Evolutionary conservation across 352 stramenopile species (phyloP), one percentile per base, ranked within the genome.

Genomic region (Phytophthora citricola): DNA sequence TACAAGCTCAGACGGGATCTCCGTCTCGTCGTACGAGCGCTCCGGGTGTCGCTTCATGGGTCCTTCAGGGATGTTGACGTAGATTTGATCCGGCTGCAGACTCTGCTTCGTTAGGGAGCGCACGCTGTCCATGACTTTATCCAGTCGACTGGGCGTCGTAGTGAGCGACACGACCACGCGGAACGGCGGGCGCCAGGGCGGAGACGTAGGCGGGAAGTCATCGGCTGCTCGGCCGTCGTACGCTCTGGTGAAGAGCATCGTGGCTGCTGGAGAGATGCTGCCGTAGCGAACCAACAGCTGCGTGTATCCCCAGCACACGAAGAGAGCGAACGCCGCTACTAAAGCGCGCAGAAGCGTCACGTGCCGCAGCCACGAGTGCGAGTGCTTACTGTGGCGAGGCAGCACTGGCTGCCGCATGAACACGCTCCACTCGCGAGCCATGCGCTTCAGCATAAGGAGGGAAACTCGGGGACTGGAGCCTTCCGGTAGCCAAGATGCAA

Each of bases 111-210:
- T 52, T 5, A 94, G 65, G 27, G 78, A 91, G n/a, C 69, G 61
- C 47, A 94, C 74, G 55, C 74, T 91, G 67, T 93, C 64, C 76
- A 93, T 90, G 60, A 94, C 81, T 55, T 92, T 93, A 50, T 81
- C 72, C 32, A 94, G 63, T 5, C 86, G 81, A 58, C 74, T 85
- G 7, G 84, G 84, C 36, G 84, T 93, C 17, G 83, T 94, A 12
- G 86, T 94, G 41, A 94, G 78, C 32, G 83, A 92, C 48, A 94
- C 83, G 5, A 94, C 84, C n/a, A 94, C 84, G 44, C 83, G 78
- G 63, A 94, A 94, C 1, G 61, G 51, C 3, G 84, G 84, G n/a
- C 83, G 78, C 83, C 86, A 94, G 1, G 65, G 52, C 7, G 75
- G 71, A 2, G 73, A 75, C 5, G 17, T n/a, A 2, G 75, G 75